Evolutionary conservation across 2,329 filamentous ascomycete species (phyloP).

Genomic region (Ceratocystis harringtonii): DNA sequence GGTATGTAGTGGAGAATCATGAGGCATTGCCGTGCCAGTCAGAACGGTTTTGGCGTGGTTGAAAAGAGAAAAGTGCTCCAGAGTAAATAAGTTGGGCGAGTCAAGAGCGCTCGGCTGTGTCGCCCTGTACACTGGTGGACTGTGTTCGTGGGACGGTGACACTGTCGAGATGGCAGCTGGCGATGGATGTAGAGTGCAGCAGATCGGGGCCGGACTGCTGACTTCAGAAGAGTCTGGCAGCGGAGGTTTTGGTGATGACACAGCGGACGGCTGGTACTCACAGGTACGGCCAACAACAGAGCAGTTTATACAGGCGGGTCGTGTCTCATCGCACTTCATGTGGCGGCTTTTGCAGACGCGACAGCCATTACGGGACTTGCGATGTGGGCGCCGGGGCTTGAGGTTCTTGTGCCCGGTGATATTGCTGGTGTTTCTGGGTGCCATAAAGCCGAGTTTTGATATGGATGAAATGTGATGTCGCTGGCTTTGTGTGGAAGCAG

Average conservation of each 20-base stretch:
- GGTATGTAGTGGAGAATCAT: background rate
- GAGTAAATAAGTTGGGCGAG: slow-evolving; percentile 23
- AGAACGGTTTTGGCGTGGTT: slow-evolving; percentile 23
- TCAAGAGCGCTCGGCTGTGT: background rate
- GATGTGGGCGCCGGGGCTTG: slow-evolving; percentile 6
- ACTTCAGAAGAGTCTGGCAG: background rate
- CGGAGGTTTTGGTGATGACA: background rate
- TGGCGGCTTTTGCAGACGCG: slow-evolving; percentile 29
- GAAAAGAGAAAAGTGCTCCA: slow-evolving; percentile 27
- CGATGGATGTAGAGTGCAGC: background rate
- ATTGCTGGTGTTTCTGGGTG: background rate
- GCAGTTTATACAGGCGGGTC: slow-evolving; percentile 29
- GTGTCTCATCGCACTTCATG: slow-evolving; percentile 31
- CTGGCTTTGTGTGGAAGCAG: background rate
- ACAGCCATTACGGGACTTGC: slow-evolving; percentile 29
- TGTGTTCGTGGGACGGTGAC: background rate
- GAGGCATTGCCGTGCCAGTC: slow-evolving; percentile 19
- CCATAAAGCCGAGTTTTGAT: background rate
- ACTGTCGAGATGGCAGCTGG: background rate
- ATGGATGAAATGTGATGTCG: background rate
- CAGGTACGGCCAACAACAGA: slow-evolving; percentile 26
- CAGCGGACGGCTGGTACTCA: slow-evolving; percentile 21
- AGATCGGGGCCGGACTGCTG: background rate
- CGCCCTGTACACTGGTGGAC: background rate
- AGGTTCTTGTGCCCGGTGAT: background rate